phyloP scores from a whole-genome alignment of 208 protist species.

The Naegleria lovaniensis region DNA sequence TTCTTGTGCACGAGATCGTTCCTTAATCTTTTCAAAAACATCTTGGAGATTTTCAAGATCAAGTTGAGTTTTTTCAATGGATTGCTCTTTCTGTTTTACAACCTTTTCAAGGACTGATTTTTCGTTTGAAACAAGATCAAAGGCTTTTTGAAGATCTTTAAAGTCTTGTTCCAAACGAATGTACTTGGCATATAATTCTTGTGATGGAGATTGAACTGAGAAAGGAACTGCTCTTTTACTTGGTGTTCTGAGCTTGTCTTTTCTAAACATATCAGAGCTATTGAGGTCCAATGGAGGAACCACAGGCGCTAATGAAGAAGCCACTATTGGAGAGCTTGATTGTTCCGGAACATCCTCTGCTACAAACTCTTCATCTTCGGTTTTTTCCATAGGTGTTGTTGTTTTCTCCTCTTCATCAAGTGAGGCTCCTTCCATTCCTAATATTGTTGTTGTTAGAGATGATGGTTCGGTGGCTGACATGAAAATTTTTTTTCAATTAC shows the following conservation, averaged over 20 bases:
- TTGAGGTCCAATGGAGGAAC: background rate
- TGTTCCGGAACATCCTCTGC: background rate
- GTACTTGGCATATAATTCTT: constrained; percentile 13
- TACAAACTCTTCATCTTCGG: background rate
- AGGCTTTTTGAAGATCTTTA: background rate
- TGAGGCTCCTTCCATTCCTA: no score
- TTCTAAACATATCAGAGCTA: background rate
- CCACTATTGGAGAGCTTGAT: background rate
- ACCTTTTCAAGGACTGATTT: constrained; percentile 3
- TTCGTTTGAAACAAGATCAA: background rate
- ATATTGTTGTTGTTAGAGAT: no score
- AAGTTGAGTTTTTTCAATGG: background rate
- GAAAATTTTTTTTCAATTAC: no score
- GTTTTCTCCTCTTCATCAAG: no score
- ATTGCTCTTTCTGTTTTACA: background rate
- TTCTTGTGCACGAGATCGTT: background rate
- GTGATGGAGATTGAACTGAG: background rate
- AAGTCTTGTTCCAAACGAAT: background rate
- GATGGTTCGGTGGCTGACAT: no score
- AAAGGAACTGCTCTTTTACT: background rate
- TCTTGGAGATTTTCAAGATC: background rate
- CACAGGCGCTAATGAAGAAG: background rate
- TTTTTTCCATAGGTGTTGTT: no score
- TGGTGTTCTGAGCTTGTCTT: background rate
- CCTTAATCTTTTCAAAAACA: background rate